Evolutionary conservation across 2,329 filamentous ascomycete species (phyloP).

Genomic region (Ophiostoma tasmaniense): DNA sequence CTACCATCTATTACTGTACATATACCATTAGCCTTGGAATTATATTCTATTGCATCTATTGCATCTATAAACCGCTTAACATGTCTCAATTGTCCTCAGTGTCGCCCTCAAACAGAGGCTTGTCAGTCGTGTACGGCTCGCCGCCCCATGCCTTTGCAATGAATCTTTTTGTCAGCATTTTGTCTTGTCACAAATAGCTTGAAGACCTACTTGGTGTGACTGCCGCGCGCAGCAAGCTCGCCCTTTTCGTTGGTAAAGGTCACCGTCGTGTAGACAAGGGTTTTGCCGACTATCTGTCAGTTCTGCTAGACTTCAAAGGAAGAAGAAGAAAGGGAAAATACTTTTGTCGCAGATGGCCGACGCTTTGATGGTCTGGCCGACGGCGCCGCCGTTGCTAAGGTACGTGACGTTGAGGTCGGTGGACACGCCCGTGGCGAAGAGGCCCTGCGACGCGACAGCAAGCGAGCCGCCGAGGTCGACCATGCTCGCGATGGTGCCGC

Average conservation of each 20-base stretch:
- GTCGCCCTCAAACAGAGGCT: slow-evolving; percentile 21
- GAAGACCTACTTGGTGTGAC: slow-evolving; percentile 52
- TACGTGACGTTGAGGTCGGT: slow-evolving; percentile 62
- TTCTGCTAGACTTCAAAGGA: too few relatives aligned
- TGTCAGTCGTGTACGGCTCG: slow-evolving; percentile 20
- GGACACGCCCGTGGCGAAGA: slow-evolving; percentile 55
- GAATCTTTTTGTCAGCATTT: slow-evolving; percentile 18
- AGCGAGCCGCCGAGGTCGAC: slow-evolving; percentile 59
- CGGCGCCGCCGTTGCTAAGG: slow-evolving; percentile 47
- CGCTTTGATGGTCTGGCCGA: slow-evolving; percentile 48
- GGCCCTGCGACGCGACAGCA: slow-evolving; percentile 55
- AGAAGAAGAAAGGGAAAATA: slow-evolving; percentile 25
- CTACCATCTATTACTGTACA: neutral
- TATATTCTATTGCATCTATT: neutral
- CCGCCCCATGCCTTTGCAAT: slow-evolving; percentile 25
- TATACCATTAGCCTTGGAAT: neutral
- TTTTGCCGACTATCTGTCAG: slow-evolving; percentile 48
- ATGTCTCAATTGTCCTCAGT: slow-evolving; percentile 12
- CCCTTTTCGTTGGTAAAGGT: slow-evolving; percentile 51
- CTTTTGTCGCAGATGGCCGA: slow-evolving; percentile 55
- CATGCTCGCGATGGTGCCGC: slow-evolving; percentile 70
- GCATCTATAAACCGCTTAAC: neutral
- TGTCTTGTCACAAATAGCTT: too few relatives aligned
- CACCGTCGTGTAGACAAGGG: slow-evolving; percentile 52
- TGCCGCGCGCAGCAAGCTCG: slow-evolving; percentile 52